These are phyloP conservation scores for Fusarium ambrosium DNA, from an alignment of 2,329 filamentous ascomycete genomes.

Conservation along the genomic window DNA sequence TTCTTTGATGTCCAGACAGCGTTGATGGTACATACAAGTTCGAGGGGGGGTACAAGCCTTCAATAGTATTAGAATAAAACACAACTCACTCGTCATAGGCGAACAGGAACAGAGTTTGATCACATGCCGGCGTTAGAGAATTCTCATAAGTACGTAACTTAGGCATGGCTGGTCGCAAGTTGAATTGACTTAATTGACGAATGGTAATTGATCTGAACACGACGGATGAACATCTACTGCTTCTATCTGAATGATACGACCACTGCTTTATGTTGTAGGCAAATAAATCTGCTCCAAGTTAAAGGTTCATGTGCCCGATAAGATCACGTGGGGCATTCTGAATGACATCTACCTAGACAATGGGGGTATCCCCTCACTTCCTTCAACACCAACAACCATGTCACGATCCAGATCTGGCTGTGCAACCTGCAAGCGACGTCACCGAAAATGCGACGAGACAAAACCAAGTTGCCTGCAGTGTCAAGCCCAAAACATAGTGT, in stretches of 20 bases:
- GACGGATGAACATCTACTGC: too few species aligned
- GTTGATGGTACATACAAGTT: too few species aligned
- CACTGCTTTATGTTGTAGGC: neutral
- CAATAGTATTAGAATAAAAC: too few species aligned
- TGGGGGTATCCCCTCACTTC: neutral
- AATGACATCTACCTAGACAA: neutral
- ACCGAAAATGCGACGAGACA: constrained; percentile 41
- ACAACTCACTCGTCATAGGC: too few species aligned
- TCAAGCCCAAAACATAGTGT: constrained; percentile 15
- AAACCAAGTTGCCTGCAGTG: constrained; percentile 31
- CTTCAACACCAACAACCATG: constrained; percentile 17
- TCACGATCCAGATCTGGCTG: constrained; percentile 36
- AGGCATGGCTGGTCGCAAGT: neutral
- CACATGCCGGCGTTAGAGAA: too few species aligned
- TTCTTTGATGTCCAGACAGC: too few species aligned
- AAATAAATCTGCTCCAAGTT: neutral
- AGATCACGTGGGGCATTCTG: constrained; percentile 3
- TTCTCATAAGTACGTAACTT: neutral
- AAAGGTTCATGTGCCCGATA: neutral
- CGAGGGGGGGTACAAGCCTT: too few species aligned
- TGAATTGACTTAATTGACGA: neutral
- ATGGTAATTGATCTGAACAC: neutral
- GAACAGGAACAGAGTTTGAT: too few species aligned
- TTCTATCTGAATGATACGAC: neutral
- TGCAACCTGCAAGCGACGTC: constrained; percentile 36